Percentiles rank a stretch among this genome's conserved stretches.
phyloP scores from a whole-genome alignment of 139 green algal genomes.

The Diplosphaera chodatii region DNA sequence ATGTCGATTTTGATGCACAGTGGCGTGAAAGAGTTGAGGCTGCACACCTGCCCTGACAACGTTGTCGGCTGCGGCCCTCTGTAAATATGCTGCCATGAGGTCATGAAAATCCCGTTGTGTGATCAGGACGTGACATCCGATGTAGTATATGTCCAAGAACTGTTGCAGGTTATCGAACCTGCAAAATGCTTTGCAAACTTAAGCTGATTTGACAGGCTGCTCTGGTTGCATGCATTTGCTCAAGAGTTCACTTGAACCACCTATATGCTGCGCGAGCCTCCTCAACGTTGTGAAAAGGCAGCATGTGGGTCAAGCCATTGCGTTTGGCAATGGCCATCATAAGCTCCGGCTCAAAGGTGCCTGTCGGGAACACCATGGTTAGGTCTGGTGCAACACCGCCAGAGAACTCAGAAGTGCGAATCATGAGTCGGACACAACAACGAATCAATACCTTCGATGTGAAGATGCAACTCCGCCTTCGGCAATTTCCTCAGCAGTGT shows the following conservation, averaged over 20 bases:
- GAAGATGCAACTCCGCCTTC: conserved; percentile 27
- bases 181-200: too few species aligned
- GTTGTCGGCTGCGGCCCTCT: conserved; percentile 24
- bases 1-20: too few species aligned
- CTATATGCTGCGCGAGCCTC: conserved; percentile 12
- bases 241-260: too few species aligned
- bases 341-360: conserved; percentile 43
- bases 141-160: conserved; percentile 35
- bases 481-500: background rate
- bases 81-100: conserved; percentile 29
- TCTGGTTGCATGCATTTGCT: too few species aligned
- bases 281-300: conserved; percentile 9
- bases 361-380: too few species aligned
- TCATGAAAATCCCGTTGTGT: conserved; percentile 40
- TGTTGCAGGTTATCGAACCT: conserved; percentile 18
- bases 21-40: too few species aligned
- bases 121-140: conserved; percentile 18
- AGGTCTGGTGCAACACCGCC: too few species aligned
- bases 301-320: conserved; percentile 28
- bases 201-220: too few species aligned
- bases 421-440: too few species aligned
- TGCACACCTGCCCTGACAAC: conserved; percentile 23
- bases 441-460: conserved; percentile 32
- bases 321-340: conserved; percentile 35
- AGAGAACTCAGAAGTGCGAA: too few species aligned